Percentiles rank a stretch among this genome's conserved stretches.
Conservation (phyloP, 257 asterid genomes). For the Catharanthus roseus region DNA sequence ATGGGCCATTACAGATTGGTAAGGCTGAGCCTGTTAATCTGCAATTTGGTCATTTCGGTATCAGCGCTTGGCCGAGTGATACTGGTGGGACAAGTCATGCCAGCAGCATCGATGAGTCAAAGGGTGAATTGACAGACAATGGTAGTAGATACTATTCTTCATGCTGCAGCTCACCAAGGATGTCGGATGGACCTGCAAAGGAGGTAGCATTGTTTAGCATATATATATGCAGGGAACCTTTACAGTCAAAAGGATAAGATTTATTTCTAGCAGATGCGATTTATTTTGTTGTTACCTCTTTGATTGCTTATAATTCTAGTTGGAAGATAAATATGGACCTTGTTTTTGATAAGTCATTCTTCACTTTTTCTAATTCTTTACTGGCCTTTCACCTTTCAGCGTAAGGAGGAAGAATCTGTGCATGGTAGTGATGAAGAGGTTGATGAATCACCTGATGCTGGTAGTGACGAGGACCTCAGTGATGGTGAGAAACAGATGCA, state of each 20-base stretch:
- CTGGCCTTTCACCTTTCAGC: slow-evolving; percentile 42
- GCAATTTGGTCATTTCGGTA: slow-evolving; percentile 93
- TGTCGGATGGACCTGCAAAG: slow-evolving; percentile 76
- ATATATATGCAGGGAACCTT: neutral
- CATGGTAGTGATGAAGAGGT: slow-evolving; percentile 93
- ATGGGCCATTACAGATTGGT: slow-evolving; percentile 76
- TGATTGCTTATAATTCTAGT: neutral
- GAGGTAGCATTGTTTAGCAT: slow-evolving; percentile 45
- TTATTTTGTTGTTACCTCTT: neutral
- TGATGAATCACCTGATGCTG: slow-evolving; percentile 71
- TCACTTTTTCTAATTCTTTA: slow-evolving; percentile 1
- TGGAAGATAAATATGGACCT: neutral
- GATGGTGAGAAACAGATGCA: slow-evolving; percentile 48
- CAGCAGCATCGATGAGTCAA: slow-evolving; percentile 82
- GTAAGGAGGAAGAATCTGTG: slow-evolving; percentile 83
- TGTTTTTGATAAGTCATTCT: neutral
- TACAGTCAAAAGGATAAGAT: neutral
- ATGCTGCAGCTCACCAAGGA: slow-evolving; percentile 93
- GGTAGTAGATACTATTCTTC: slow-evolving; percentile 83
- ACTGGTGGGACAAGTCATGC: slow-evolving; percentile 89
- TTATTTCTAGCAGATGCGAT: neutral
- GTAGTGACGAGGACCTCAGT: slow-evolving; percentile 81
- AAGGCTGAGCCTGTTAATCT: slow-evolving; percentile 85
- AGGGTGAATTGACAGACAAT: slow-evolving; percentile 74
- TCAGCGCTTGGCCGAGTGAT: slow-evolving; percentile 93